Base-by-base conservation (phyloP, 331 rosid species). In the Quercus lobata region DNA sequence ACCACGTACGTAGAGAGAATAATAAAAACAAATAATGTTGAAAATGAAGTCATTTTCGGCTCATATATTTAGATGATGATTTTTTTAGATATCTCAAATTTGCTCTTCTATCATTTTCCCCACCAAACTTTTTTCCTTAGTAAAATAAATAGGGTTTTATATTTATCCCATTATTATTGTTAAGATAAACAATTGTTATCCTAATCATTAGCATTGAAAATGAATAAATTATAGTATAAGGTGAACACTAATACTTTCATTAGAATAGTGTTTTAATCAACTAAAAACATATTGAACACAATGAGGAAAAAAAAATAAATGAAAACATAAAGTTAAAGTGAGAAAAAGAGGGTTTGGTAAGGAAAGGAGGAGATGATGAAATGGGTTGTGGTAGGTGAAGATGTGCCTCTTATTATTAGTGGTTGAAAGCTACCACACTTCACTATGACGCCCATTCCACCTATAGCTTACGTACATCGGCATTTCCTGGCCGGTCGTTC, bases 311-410 rank as follows among this genome's bases (percentile, higher is more conserved):
- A 5, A 34, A 6, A 37, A 41, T 8, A 37, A 37, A 41, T 2
- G 44, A 35, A 14, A 21, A 22, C 7, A 12, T 6, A 22, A 18
- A 12, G 21, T 30, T 46, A 69, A 82, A 69, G 73, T 57, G 69
- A 11, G 79, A 71, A 71, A 83, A 30, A 16, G 82, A 76, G 84
- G 77, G 88, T 80, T 90, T 87, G 95, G 92, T 88, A 80, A 78
- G 82, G 79, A 24, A 41, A n/a, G 68, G 32, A 58, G 63, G 58
- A 54, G 81, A 81, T 49, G 72, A 66, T 72, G 74, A 79, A 75
- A 49, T 57, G 57, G 81, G 34, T 22, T 35, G 78, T 72, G 81
- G 90, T 87, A 85, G 92, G 85, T 89, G 83, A 81, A 30, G 82
- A 78, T 82, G 77, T 82, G 76, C 68, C 37, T 73, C 54, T 37